Percentiles rank a stretch among this genome's conserved stretches.
These are phyloP conservation scores for Aphanomyces astaci DNA, from an alignment of 352 stramenopile genomes.

Conservation along the genomic window DNA sequence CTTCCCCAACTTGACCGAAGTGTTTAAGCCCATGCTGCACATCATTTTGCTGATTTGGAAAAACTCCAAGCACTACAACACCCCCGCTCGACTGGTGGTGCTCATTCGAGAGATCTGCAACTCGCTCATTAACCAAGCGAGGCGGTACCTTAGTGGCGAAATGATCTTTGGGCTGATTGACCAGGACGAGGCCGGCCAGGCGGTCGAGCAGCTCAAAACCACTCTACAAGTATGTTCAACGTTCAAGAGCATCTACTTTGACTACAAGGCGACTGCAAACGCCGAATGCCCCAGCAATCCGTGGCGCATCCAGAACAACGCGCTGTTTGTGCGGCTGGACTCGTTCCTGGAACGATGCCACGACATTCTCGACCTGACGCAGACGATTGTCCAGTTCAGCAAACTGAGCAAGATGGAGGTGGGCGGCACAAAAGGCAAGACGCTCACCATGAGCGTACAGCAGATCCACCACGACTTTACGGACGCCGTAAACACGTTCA, in stretches of 20 bases:
- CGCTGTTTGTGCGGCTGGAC: conserved; percentile 95
- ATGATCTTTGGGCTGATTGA: conserved; percentile 96
- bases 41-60: conserved; percentile 99
- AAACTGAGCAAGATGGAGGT: conserved; percentile 98
- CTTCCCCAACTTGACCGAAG: conserved; percentile 84
- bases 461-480: conserved; percentile 96
- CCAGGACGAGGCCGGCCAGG: conserved; percentile 90
- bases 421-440: conserved; percentile 95
- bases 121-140: conserved; percentile 90
- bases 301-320: conserved; percentile 97
- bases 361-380: conserved; percentile 96
- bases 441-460: conserved; percentile 88
- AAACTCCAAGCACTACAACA: conserved; percentile 99
- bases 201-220: conserved; percentile 92
- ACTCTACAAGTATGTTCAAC: conserved; percentile 89
- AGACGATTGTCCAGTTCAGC: conserved; percentile 97
- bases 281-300: conserved; percentile 96
- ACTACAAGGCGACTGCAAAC: conserved; percentile 96
- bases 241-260: conserved; percentile 98
- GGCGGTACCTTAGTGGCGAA: conserved; percentile 90
- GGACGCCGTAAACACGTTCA: conserved; percentile 90
- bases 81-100: conserved; percentile 91
- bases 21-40: conserved; percentile 98
- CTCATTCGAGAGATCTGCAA: conserved; percentile 98
- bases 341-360: conserved; percentile 96